Conservation (phyloP, 208 protist genomes). For the Leishmania tarentolae region DNA sequence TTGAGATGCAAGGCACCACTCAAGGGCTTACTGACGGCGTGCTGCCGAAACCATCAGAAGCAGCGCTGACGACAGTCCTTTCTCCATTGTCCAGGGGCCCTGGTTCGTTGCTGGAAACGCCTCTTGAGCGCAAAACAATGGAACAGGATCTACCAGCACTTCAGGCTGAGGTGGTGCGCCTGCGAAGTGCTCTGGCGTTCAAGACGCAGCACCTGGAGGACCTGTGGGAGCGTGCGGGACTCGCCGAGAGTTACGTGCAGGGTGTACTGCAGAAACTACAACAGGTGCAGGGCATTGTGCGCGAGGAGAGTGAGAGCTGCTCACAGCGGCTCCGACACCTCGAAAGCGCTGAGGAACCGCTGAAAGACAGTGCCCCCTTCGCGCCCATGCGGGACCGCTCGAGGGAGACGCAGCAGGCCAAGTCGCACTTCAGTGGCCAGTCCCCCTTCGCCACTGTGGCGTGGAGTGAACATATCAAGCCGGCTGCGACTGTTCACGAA, state of each 20-base stretch:
- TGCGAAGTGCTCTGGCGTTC: not conserved
- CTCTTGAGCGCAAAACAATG: not conserved
- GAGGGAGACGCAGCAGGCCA: not conserved
- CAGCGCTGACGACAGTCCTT: no score
- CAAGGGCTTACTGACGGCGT: not conserved
- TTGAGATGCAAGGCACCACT: not conserved
- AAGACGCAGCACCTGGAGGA: constrained; percentile 28
- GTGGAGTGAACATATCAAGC: not conserved
- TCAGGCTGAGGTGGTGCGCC: constrained; percentile 15
- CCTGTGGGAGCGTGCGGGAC: constrained; percentile 23
- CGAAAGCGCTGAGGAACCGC: constrained; percentile 6
- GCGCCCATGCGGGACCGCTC: constrained; percentile 15
- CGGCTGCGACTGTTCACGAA: not conserved
- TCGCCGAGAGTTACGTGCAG: constrained; percentile 19
- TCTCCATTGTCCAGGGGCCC: not conserved
- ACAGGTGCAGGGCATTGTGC: constrained; percentile 13
- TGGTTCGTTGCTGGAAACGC: no score
- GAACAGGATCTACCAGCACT: not conserved
- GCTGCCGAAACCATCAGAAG: not conserved
- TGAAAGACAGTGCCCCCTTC: constrained; percentile 11
- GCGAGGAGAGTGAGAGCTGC: constrained; percentile 21
- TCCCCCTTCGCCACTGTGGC: constrained; percentile 1
- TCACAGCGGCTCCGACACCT: constrained; percentile 23
- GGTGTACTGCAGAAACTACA: constrained; percentile 12
- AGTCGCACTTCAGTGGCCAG: not conserved